Evolutionary conservation across 2,329 filamentous ascomycete genomes (phyloP).

Genomic region (Colletotrichum trifolii): DNA sequence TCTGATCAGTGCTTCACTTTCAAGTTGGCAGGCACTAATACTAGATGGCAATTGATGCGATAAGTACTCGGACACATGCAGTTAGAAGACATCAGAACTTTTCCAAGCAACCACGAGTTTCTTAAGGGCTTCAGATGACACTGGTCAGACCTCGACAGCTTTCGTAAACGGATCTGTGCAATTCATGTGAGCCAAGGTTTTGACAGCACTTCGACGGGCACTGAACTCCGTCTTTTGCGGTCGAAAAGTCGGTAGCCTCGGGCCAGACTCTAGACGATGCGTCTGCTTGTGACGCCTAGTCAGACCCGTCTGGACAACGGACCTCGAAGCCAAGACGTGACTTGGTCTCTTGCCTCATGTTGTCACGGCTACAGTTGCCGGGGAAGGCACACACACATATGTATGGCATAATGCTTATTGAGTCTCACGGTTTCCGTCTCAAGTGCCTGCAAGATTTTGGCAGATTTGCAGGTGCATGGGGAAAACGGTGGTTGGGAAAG

Average conservation of each 20-base stretch:
- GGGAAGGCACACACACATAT: too few relatives aligned
- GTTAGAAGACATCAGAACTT: too few relatives aligned
- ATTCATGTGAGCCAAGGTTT: slow-evolving; percentile 7
- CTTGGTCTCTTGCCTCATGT: slow-evolving; percentile 5
- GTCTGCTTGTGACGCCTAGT: neutral
- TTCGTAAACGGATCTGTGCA: neutral
- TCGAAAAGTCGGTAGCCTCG: slow-evolving; percentile 7
- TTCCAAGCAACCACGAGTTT: too few relatives aligned
- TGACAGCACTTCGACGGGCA: neutral
- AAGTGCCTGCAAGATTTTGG: too few relatives aligned
- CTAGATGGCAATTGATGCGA: too few relatives aligned
- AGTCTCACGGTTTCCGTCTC: too few relatives aligned
- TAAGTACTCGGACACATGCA: too few relatives aligned
- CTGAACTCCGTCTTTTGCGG: neutral
- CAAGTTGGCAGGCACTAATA: too few relatives aligned
- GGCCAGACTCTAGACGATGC: neutral
- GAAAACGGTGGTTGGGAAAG: too few relatives aligned
- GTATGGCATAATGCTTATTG: too few relatives aligned
- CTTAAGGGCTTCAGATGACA: slow-evolving; percentile 14
- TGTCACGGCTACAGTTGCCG: neutral
- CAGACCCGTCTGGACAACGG: slow-evolving; percentile 6
- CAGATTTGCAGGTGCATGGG: too few relatives aligned
- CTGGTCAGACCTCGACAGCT: neutral
- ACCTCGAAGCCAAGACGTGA: neutral
- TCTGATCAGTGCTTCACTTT: too few relatives aligned